These are phyloP conservation scores for Tolypocladium paradoxum DNA, from an alignment of 2,329 filamentous ascomycete genomes.

Conservation along the genomic window DNA sequence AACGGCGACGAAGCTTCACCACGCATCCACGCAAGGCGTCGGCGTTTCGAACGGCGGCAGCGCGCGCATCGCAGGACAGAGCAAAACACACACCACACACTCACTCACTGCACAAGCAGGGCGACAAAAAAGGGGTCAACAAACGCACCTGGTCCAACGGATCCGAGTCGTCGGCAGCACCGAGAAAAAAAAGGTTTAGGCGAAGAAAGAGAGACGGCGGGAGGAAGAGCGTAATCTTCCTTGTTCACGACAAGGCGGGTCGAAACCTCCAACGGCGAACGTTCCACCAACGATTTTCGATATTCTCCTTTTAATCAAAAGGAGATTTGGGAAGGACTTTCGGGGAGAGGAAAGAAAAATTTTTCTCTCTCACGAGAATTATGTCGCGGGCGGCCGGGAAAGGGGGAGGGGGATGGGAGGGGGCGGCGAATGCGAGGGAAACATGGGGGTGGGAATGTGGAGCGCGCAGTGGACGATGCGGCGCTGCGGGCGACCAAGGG, in stretches of 20 bases:
- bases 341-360: background rate
- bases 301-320: background rate
- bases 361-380: conserved; percentile 1
- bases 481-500: background rate
- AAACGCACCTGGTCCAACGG: background rate
- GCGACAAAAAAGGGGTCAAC: background rate
- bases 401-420: background rate
- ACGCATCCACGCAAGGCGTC: background rate
- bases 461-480: background rate
- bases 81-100: too few species aligned
- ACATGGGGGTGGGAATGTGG: background rate
- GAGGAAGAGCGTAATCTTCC: background rate
- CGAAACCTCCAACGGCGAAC: background rate
- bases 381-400: background rate
- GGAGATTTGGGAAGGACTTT: background rate
- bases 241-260: background rate
- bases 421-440: background rate
- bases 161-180: background rate
- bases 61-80: background rate
- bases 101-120: background rate
- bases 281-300: background rate
- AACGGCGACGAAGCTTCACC: background rate
- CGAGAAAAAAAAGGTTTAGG: background rate
- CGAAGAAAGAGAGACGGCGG: background rate
- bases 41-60: background rate